Evolutionary conservation across 2,329 filamentous ascomycete species (phyloP), one percentile per base, ranked within the genome.

Genomic region (Juglanconis juglandina): DNA sequence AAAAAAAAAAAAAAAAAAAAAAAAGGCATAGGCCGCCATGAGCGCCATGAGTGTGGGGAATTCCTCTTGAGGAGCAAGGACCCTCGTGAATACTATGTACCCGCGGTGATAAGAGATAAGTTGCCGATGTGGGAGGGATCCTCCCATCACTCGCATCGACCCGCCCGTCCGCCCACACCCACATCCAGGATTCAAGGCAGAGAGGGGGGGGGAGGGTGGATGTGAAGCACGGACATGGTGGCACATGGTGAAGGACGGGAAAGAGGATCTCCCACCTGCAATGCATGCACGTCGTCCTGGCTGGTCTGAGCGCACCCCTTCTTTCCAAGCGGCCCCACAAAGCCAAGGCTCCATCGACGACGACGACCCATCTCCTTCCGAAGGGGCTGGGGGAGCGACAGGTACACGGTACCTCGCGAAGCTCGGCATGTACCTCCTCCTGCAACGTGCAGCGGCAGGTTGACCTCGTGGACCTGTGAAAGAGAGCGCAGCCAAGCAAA

Each of bases 41-140:
- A 54, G 59, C 59, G 59, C 59, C 55, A 50, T 61, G 59, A 39
- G 37, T 13, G 13, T 41, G 37, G 8, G 37, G 37, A 41, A 41
- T 24, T 24, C 24, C n/a, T 39, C 49, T 4, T 8, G 13, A 35
- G 2, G 24, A 24, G 24, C 24, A 24, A 42, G 39, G n/a, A 14
- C 39, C 39, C 39, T 42, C 6, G 39, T 14, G 39, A 10, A 39
- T 24, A 24, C 24, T 24, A 24, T 24, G 24, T 13, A 42, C 39
- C 39, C 39, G 10, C 11, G 39, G 39, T 42, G 39, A 42, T 42
- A 42, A 42, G 39, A 10, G 39, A 42, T 42, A 42, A 42, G 39
- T 42, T 42, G 39, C 39, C 39, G 39, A 42, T 42, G 39, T 9
- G 39, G 39, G 39, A 42, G 39, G 39, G 39, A 13, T 14, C 39